Base-by-base conservation (phyloP, 805 yeast genomes). In the Barnettozyma wickerhamii region DNA sequence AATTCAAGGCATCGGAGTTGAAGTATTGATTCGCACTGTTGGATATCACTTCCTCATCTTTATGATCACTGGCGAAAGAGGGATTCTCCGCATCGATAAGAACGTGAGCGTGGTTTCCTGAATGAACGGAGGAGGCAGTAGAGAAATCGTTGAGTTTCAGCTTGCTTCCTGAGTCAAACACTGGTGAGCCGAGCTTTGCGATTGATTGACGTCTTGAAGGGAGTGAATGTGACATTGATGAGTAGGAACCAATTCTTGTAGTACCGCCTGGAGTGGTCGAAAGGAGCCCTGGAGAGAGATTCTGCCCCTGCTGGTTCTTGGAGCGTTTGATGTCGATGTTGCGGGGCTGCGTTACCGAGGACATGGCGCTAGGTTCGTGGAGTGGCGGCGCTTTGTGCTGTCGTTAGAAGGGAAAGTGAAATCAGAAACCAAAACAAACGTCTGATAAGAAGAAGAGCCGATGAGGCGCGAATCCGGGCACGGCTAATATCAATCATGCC, bases 81-180 rank as follows among this genome's bases (percentile, higher is more conserved):
- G 51, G 53, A 7, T 41, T 35, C 3, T 39, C 45, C 5, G 40
- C 42, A 29, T 49, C 49, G 5, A 47, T 37, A 3, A 47, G 30
- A 2, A 47, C 45, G 24, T 27, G 23, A 3, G 7, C 20, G 13
- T 24, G 21, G 6, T 43, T 42, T 5, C 31, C 28, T 9, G 39
- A 29, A 12, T 32, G 15, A n/a, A 33, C 20, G 4, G 42, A 31
- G 5, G 33, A 19, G 27, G 14, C 35, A 10, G 15, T 7, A 6
- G 47, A 34, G 1, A 29, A 20, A 23, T 24, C n/a, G 19, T 30
- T 30, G 21, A 30, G 15, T 5, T 28, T 28, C 30, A 30, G 10
- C 7, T n/a, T 35, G 13, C n/a, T 5, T 3, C 5, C 17, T 10
- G 12, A 20, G 13, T 30, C 30, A 4, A 12, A 30, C 10, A 19